phyloP scores from a whole-genome alignment of 768 basidiomycete species.

The Podaxis carcinomalis region DNA sequence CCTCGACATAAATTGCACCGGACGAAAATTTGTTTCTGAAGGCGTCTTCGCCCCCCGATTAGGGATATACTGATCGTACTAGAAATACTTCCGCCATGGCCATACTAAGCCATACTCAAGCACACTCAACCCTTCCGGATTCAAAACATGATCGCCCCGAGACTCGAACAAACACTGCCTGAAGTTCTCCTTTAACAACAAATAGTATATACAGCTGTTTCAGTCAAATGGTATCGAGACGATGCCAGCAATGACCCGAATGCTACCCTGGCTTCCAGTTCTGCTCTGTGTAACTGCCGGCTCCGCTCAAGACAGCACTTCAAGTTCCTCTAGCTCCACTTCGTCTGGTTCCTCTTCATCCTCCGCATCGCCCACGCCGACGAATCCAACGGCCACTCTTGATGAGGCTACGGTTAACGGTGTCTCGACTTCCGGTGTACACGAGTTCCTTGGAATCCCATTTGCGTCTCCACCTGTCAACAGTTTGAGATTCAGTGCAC shows the following conservation, averaged over 20 bases:
- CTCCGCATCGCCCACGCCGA: background rate
- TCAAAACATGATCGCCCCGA: background rate
- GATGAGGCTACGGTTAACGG: slow-evolving; percentile 7
- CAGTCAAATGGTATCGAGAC: background rate
- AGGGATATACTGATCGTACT: too few relatives aligned
- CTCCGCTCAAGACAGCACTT: slow-evolving; percentile 2
- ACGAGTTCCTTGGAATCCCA: slow-evolving; percentile 16
- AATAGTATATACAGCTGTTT: background rate
- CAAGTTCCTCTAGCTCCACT: background rate
- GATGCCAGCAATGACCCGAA: background rate
- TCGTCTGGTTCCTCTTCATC: background rate
- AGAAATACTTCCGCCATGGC: too few relatives aligned
- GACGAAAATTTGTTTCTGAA: background rate
- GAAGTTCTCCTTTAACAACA: background rate
- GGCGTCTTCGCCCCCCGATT: background rate
- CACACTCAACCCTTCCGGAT: background rate
- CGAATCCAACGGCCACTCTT: slow-evolving; percentile 5
- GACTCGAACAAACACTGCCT: background rate
- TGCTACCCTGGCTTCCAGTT: background rate
- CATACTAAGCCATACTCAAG: too few relatives aligned
- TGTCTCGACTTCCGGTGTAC: slow-evolving; percentile 8
- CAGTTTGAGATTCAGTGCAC: slow-evolving; percentile 13
- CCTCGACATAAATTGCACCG: background rate
- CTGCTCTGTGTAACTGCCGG: background rate
- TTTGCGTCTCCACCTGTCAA: slow-evolving; percentile 15